Evolutionary conservation across 1,284 basidiomycete species (phyloP), one percentile per base, ranked within the genome.

Genomic region (Malassezia yamatoensis): DNA sequence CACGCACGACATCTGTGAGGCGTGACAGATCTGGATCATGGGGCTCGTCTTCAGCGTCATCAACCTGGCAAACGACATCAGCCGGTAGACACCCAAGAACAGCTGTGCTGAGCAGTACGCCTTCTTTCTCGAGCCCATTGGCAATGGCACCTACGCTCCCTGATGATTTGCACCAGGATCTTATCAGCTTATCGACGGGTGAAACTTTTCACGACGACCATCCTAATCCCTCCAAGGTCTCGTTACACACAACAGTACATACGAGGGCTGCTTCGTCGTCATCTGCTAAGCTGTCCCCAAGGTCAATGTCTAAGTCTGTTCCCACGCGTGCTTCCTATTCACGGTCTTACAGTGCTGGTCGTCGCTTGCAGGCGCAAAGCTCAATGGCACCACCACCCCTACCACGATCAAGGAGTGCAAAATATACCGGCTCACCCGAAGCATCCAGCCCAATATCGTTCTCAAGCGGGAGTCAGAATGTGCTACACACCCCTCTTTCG

Each of bases 111-210:
- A 34, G 58, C 58, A 67, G 49, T 16, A 57, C 64, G 13, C 70
- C 70, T 2, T 71, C 68, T 44, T 72, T 71, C 29, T 71, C 69
- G 15, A 73, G 70, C 36, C 70, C 70, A 29, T 64, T 73, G 38
- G 70, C 70, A 8, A 63, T 68, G 41, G 64, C 67, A 11, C 64
- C 66, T 12, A 64, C 61, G 38, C 51, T 73, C 12, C 64, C 69
- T 7, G 56, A 60, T n/a, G 70, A 72, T 13, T 58, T 61, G 16
- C 60, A 62, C 33, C n/a, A 43, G 1, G 43, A 45, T 5, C 13
- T 21, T 3, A 29, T 29, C 24, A 7, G 24, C 24, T 29, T 29
- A 29, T 29, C 24, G 24, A 4, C 24, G 24, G 4, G 24, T 29
- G 24, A 29, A 29, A 29, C 24, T 4, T 29, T 29, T 7, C 4